Evolutionary conservation across 2,329 filamentous ascomycete species (phyloP).

Genomic region (Ophiostoma ulmi): DNA sequence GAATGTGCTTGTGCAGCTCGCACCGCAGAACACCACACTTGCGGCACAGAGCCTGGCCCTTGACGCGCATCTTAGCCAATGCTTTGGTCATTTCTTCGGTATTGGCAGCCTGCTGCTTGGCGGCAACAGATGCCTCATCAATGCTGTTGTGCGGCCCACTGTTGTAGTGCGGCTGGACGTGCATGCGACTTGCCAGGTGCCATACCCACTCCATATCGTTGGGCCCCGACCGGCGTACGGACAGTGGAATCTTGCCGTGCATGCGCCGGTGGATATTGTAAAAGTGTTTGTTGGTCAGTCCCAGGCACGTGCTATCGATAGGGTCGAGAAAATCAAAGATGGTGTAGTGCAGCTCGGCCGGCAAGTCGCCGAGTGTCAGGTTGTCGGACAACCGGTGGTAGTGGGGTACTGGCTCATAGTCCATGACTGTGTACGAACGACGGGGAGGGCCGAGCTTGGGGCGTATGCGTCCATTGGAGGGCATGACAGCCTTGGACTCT

Average conservation of each 20-base stretch:
- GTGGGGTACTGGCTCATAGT: constrained; percentile 51
- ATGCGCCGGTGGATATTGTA: constrained; percentile 55
- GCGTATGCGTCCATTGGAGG: constrained; percentile 26
- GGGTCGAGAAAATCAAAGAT: constrained; percentile 60
- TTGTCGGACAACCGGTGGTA: constrained; percentile 45
- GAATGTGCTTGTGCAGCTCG: constrained; percentile 59
- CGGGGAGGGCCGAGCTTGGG: constrained; percentile 44
- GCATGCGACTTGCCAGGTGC: constrained; percentile 45
- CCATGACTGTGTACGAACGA: constrained; percentile 57
- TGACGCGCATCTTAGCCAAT: constrained; percentile 47
- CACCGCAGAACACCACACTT: constrained; percentile 58
- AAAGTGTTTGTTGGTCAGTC: constrained; percentile 53
- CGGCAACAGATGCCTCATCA: constrained; percentile 26
- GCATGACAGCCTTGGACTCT: background rate
- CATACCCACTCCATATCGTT: constrained; percentile 62
- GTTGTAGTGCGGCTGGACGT: background rate
- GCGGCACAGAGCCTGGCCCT: constrained; percentile 57
- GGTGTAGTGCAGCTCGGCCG: constrained; percentile 54
- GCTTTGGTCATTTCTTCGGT: constrained; percentile 28
- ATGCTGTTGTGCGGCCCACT: constrained; percentile 1
- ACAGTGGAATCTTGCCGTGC: constrained; percentile 53
- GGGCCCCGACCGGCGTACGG: constrained; percentile 53
- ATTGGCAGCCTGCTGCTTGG: constrained; percentile 43
- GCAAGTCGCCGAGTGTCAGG: constrained; percentile 49
- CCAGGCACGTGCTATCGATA: constrained; percentile 59